Base-by-base conservation (phyloP, 225 moss, liverwort and hornwort genomes). In the Takakia lepidozioides region DNA sequence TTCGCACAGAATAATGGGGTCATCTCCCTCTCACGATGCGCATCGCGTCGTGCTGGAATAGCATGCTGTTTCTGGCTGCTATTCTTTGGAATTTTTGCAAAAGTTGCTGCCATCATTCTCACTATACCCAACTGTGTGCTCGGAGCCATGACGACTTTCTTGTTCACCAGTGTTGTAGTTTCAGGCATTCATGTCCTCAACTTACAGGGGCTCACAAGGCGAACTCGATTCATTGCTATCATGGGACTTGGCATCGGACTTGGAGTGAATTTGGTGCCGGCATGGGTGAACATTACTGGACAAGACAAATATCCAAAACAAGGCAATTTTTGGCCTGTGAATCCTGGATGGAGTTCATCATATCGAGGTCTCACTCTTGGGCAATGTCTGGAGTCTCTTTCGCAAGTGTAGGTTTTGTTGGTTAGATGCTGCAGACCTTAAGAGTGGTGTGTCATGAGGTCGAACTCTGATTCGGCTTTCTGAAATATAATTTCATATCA, bases 1-100 rank as follows among this genome's bases (percentile, higher is more conserved):
- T 98, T 90, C 54, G 95, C 95, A 6, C 95, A 98, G 61, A 98
- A 98, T 65, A 98, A 98, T 48, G 95, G 95, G 15, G 90, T 98
- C 27, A 70, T 98, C 10, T 80, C 90, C 1, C 72, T 98, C 1
- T 98, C 95, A 5, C 90, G 87, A 0, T 98, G 95, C 36, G 95
- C 95, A 19, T 57, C 90, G 0, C 74, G 90, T 14, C 77, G 80
- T 38, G 95, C 95, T 21, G 95, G 95, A 17, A 70, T 76, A 48
- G 90, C 62, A 0, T 98, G 95, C 25, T 87, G 82, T 37, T 52
- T 44, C 2, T 98, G 90, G 90, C 74, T 98, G 27, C 37, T 98
- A 23, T 16, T 78, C n/a, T 47, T 95, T 1, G 95, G 95, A 14
- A 46, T 86, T 1, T 54, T 90, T 16, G 84, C 80, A 27, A 98